Evolutionary conservation across 192 early-diverging fungal genomes (phyloP).

Genomic region (Backusella circina): DNA sequence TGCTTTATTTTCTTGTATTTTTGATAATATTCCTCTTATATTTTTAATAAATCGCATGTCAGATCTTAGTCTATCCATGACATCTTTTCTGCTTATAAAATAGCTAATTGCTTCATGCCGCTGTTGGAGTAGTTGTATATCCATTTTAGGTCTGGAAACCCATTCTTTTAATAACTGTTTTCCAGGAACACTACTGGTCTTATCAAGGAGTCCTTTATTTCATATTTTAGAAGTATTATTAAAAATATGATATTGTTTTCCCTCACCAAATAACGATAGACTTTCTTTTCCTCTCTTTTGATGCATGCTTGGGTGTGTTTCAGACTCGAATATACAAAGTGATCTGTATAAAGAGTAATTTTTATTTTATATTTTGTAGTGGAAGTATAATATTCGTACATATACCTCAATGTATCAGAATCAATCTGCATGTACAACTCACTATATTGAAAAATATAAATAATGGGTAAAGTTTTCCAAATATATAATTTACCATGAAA

Average conservation of each 20-base stretch:
- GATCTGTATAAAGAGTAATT: constrained; percentile 49
- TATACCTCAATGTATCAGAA: constrained; percentile 54
- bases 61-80: background rate
- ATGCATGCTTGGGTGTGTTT: constrained; percentile 83
- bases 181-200: constrained; percentile 58
- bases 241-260: background rate
- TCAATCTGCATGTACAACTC: constrained; percentile 54
- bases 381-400: background rate
- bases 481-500: constrained; percentile 35
- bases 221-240: background rate
- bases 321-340: constrained; percentile 71
- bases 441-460: constrained; percentile 18
- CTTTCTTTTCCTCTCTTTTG: constrained; percentile 61
- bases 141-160: constrained; percentile 60
- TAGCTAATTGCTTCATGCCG: constrained; percentile 58
- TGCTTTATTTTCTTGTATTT: constrained; percentile 41
- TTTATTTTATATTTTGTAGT: background rate
- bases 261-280: constrained; percentile 67
- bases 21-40: constrained; percentile 19
- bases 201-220: constrained; percentile 56
- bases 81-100: constrained; percentile 42
- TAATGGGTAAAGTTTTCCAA: background rate
- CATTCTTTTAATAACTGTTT: constrained; percentile 57
- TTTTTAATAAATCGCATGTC: constrained; percentile 42
- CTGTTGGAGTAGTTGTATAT: constrained; percentile 38